Evolutionary conservation across 345 rosid genomes (phyloP).

Genomic region (Arabidopsis suecica): DNA sequence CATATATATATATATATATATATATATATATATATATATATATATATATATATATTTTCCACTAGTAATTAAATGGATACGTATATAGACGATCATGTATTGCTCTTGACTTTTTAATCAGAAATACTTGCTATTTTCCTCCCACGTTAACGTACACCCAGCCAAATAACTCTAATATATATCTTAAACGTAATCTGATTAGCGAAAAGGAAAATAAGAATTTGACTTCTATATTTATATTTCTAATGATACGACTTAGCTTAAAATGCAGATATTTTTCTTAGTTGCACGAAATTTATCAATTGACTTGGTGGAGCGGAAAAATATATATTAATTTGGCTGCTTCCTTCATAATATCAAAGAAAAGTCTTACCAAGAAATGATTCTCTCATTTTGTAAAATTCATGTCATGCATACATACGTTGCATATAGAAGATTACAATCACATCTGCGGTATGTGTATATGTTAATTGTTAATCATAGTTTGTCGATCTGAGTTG

Average conservation of each 20-base stretch:
- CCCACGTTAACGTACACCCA: not conserved
- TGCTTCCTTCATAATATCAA: not conserved
- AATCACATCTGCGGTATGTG: not conserved
- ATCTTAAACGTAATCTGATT: not conserved
- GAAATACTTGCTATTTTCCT: not conserved
- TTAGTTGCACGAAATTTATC: slow-evolving; percentile 23
- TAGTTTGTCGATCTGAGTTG: not conserved
- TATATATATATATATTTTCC: no score
- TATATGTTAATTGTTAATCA: not conserved
- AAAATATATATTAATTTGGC: not conserved
- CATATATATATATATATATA: no score
- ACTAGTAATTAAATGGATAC: not conserved
- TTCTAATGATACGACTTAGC: not conserved
- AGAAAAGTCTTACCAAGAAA: slow-evolving; percentile 30
- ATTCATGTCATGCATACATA: slow-evolving; percentile 5
- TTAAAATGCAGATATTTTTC: slow-evolving; percentile 5
- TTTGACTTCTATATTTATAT: not conserved
- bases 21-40: no score
- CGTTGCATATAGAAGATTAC: not conserved
- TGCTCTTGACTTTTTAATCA: not conserved
- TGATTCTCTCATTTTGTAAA: not conserved
- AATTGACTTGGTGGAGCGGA: slow-evolving; percentile 15
- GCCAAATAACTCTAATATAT: not conserved
- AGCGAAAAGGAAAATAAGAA: slow-evolving; percentile 6
- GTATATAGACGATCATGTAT: not conserved